Base-by-base conservation (phyloP, 352 stramenopile species). In the Globisporangium megalacanthum region DNA sequence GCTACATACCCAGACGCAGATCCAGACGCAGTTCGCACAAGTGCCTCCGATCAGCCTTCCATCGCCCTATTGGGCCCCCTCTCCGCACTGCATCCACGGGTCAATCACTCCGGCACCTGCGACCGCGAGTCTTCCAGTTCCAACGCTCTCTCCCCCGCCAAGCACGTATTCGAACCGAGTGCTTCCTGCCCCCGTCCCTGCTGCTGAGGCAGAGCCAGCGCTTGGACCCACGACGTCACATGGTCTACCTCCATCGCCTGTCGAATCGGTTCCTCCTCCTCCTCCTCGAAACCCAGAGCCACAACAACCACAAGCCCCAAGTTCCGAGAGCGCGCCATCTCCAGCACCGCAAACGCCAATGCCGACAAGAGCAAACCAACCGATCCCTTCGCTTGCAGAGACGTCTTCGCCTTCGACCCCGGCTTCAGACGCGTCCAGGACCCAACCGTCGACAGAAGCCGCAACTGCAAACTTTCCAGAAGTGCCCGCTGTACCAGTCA, bases 1-100 rank as follows among this genome's bases (percentile, higher is more conserved):
- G 47, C 52, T 79, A 2, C 77, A 89, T 42, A 49, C 61, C 13
- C 69, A 77, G 31, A 59, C 56, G 7, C 65, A 72, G 25, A 61
- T 66, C 29, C 70, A 53, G 52, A 35, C 66, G 56, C 65, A 69
- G 53, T 7, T 70, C 31, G 25, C 35, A 19, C 59, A 54, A 22
- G 29, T 50, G 10, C 10, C 44, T 13, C 60, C 51, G 10, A 46
- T 57, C 8, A 39, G 29, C 35, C 42, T 37, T 39, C 39, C 19
- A 6, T 22, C 48, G 20, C 48, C 46, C 5, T 64, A 60, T 31
- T 64, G 52, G 58, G 37, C 45, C 0, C 20, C 58, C 7, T 64
- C 58, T 29, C 52, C 58, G 1, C 46, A 64, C 14, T 44, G 15
- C 17, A 2, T 20, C 7, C 44, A 49, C 50, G 20, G 19, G 29